Evolutionary conservation across 257 asterid genomes (phyloP).

Genomic region (Solanum infundibuliforme): DNA sequence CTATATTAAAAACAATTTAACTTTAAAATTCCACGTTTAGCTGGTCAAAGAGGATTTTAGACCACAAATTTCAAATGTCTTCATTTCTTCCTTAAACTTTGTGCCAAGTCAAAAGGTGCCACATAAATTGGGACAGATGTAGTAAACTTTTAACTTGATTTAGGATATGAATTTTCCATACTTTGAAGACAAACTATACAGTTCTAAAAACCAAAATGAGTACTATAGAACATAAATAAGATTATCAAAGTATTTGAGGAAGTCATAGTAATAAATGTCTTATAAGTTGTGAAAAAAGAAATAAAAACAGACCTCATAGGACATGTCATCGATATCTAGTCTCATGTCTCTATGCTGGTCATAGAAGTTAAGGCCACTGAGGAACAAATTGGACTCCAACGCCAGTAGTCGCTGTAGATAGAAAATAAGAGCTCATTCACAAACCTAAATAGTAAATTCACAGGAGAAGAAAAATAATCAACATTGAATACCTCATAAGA

Average conservation of each 20-base stretch:
- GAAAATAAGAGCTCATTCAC: background rate
- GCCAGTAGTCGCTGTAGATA: slow-evolving; percentile 53
- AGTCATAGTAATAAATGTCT: background rate
- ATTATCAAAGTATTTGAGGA: background rate
- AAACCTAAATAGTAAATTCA: background rate
- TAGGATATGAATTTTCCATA: background rate
- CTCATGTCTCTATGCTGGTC: slow-evolving; percentile 88
- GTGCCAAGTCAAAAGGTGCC: background rate
- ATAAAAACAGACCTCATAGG: slow-evolving; percentile 60
- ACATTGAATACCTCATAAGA: slow-evolving; percentile 52
- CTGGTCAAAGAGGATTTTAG: background rate
- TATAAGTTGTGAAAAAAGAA: background rate
- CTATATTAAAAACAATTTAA: background rate
- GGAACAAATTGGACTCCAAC: slow-evolving; percentile 56
- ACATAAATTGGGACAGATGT: background rate
- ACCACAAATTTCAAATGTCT: background rate
- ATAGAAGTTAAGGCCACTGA: slow-evolving; percentile 48
- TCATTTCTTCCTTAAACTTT: background rate
- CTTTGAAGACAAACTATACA: background rate
- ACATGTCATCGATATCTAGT: slow-evolving; percentile 86
- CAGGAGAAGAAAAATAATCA: background rate
- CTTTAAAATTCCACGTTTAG: background rate
- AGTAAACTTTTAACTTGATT: background rate
- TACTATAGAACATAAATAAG: background rate
- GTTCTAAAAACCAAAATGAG: background rate